Base-by-base conservation (phyloP, 495 filamentous ascomycete species). In the Penicillium steckii region DNA sequence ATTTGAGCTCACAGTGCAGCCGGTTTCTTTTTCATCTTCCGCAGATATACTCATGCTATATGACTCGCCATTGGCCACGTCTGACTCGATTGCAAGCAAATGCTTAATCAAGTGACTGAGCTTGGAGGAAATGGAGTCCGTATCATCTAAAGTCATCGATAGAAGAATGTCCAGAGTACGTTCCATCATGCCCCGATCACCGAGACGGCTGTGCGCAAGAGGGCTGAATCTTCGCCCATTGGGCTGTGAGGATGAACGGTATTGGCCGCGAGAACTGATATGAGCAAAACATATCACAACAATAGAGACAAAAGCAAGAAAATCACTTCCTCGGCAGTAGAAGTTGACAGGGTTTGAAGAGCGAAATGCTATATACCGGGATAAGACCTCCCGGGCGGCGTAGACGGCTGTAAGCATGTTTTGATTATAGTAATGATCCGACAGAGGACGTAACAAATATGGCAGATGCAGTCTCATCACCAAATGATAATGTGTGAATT, bases 321-420 rank as follows among this genome's bases (percentile, higher is more conserved):
- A 82, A 43, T 83, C 80, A 9, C 72, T 55, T 7, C 74, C 62
- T 44, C 80, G 77, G 61, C 78, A 82, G 52, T 70, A 68, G 49
- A 70, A 69, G 12, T 65, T 50, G 3, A 48, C 55, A 2, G 48
- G 41, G 19, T 53, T 54, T 21, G 35, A 60, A n/a, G n/a, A 49
- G 9, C 57, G 56, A 24, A 52, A 56, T 6, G 44, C 48, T 37
- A 52, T 25, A 22, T 57, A 59, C 12, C 56, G 52, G 17, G 43
- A 47, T 15, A 63, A 30, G 24, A 60, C 55, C 35, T 71, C 70
- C 5, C 76, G 65, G 8, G 75, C 70, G 72, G 72, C 57, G 56
- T 71, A 68, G 3, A 79, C 48, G 23, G 73, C 66, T 33, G 65
- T 68, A 4, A 69, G 60, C 19, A 65, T 67, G 59, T 41, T 57